phyloP scores from a whole-genome alignment of 1,284 basidiomycete genomes.

The Cystobasidium slooffiae region DNA sequence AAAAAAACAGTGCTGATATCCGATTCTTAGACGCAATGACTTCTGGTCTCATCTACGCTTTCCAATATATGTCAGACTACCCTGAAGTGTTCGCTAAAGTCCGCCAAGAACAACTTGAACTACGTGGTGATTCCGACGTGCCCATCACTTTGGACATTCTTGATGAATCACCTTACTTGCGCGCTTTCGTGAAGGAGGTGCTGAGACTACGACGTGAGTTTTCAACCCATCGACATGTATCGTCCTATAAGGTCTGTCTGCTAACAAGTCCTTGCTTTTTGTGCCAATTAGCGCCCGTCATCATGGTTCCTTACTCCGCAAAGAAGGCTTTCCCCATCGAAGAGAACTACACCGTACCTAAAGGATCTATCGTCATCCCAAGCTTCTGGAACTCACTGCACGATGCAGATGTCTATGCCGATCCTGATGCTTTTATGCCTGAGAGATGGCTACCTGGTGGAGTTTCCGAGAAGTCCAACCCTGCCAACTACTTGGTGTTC shows the following conservation, averaged over 20 bases:
- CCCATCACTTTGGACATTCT: constrained; percentile 87
- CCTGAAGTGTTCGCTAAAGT: constrained; percentile 88
- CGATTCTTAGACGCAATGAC: constrained; percentile 83
- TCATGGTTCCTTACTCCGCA: constrained; percentile 87
- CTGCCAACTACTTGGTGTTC: constrained; percentile 87
- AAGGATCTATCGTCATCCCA: constrained; percentile 91
- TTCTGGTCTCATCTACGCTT: constrained; percentile 75
- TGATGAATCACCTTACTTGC: constrained; percentile 90
- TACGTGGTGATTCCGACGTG: constrained; percentile 77
- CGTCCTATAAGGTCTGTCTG: too few relatives aligned
- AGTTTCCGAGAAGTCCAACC: constrained; percentile 70
- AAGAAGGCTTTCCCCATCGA: constrained; percentile 89
- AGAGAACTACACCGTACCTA: constrained; percentile 86
- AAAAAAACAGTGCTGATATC: background rate
- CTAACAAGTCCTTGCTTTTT: too few relatives aligned
- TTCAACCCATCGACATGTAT: too few relatives aligned
- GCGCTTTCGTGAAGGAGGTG: constrained; percentile 89
- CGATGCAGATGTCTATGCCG: constrained; percentile 83
- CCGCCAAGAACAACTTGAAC: constrained; percentile 83
- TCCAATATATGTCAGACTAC: constrained; percentile 93
- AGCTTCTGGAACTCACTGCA: constrained; percentile 88
- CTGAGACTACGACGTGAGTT: constrained; percentile 63
- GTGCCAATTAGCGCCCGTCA: constrained; percentile 55
- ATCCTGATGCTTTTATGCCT: constrained; percentile 80
- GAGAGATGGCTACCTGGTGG: constrained; percentile 91